Percentiles rank a stretch among this genome's conserved stretches.
Evolutionary conservation across 371 early-diverging fungal genomes (phyloP).

Genomic region (Rhizomucor pusillus): DNA sequence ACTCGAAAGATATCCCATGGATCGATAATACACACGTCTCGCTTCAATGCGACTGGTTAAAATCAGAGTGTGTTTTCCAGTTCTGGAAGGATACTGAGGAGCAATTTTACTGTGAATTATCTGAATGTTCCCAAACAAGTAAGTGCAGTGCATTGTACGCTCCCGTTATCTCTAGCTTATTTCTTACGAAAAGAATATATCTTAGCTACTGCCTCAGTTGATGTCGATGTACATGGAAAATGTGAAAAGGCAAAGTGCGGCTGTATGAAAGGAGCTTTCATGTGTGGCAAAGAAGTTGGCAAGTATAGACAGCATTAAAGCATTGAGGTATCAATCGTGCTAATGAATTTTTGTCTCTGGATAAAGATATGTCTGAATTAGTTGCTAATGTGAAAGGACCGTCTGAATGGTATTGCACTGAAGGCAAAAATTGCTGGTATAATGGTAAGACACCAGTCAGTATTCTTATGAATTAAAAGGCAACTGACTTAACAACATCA

Average conservation of each 20-base stretch:
- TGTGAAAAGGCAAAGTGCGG: slow-evolving; percentile 50
- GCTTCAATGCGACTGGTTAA: slow-evolving; percentile 43
- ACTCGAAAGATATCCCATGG: slow-evolving; percentile 44
- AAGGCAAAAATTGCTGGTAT: slow-evolving; percentile 58
- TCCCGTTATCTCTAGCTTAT: too few species aligned
- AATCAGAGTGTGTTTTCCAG: slow-evolving; percentile 41
- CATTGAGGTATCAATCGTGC: too few species aligned
- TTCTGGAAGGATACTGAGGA: slow-evolving; percentile 58
- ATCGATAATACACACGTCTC: slow-evolving; percentile 50
- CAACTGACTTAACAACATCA: background rate
- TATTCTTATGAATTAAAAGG: background rate
- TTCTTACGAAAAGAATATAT: too few species aligned
- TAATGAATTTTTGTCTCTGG: too few species aligned
- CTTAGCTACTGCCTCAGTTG: slow-evolving; percentile 2
- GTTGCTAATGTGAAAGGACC: slow-evolving; percentile 47
- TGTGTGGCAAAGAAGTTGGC: slow-evolving; percentile 63
- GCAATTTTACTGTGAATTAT: slow-evolving; percentile 58
- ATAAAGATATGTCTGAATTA: slow-evolving; percentile 52
- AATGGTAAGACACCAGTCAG: slow-evolving; percentile 30
- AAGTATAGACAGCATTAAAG: too few species aligned
- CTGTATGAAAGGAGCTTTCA: slow-evolving; percentile 53
- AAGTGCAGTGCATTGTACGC: too few species aligned
- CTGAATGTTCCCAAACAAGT: slow-evolving; percentile 51
- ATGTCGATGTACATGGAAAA: slow-evolving; percentile 37
- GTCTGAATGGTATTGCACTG: slow-evolving; percentile 44